Base-by-base conservation (phyloP, 2,329 filamentous ascomycete species). In the Fusarium longipes region DNA sequence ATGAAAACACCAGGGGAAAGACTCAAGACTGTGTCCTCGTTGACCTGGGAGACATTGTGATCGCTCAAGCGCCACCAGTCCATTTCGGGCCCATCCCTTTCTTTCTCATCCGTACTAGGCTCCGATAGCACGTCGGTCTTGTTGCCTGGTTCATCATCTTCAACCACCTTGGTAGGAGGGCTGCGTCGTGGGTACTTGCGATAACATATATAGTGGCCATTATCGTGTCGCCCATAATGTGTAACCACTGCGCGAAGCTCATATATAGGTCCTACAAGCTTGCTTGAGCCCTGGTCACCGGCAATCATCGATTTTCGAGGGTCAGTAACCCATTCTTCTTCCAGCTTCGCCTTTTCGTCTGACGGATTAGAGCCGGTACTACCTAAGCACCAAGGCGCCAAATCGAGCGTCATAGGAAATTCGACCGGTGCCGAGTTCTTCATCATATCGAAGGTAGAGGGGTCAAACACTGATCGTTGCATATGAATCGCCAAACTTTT, bases 201-300 rank as follows among this genome's bases (percentile, higher is more conserved):
- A 77, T 96, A 97, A 76, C 93, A 97, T 36, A 97, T 89, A 72
- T 99, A 98, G 79, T 99, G 96, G 0, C 96, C 96, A 72, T 97
- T 97, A 65, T 97, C 93, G 76, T 98, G 96, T 30, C 91, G 86
- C 6, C 96, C 96, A 64, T 91, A 92, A 75, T 98, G 96, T 1
- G 93, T 96, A 11, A 98, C 87, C 0, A 95, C 91, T 29, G 94
- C 93, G 52, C 91, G 87, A 17, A 98, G 82, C 74, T 92, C 88
- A 76, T 97, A 98, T 2, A 90, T 82, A 27, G 83, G 84, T 4
- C 88, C 87, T 0, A 80, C 80, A 10, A 87, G 79, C 62, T 81
- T 84, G 3, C 86, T 88, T 10, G 81, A 79, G 4, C 74, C 74
- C 36, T 77, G 70, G 43, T 83, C 82, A 6, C 86, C 86, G 1